Evolutionary conservation across 2,329 filamentous ascomycete genomes (phyloP).

Genomic region (Aaosphaeria pasadenensis): DNA sequence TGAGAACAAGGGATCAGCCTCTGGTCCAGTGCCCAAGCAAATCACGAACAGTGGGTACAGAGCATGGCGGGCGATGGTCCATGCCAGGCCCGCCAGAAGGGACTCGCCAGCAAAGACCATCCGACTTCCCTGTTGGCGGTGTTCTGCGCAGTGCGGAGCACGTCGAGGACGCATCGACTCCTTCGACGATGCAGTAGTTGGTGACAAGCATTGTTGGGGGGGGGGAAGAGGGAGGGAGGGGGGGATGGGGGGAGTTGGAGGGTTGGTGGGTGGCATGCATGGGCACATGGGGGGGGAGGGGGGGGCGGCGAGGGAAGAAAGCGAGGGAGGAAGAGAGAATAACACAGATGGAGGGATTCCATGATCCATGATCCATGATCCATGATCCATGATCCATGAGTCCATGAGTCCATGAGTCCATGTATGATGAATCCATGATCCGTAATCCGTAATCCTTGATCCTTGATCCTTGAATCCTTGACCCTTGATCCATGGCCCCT

Average conservation of each 20-base stretch:
- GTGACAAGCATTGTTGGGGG: background rate
- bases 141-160: background rate
- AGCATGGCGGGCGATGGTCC: background rate
- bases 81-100: background rate
- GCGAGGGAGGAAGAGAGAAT: too few relatives aligned
- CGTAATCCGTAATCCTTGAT: too few relatives aligned
- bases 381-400: background rate
- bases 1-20: slow-evolving; percentile 14
- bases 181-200: background rate
- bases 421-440: too few relatives aligned
- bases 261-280: background rate
- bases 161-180: background rate
- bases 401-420: background rate
- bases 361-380: too few relatives aligned
- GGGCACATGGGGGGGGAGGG: background rate
- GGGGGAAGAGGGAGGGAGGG: background rate
- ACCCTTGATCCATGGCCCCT: too few relatives aligned
- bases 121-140: background rate
- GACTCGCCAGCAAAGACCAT: too few relatives aligned
- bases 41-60: background rate
- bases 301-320: background rate
- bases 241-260: background rate
- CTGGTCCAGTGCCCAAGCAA: slow-evolving; percentile 4
- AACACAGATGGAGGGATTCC: too few relatives aligned
- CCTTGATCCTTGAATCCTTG: too few relatives aligned